Conservation (phyloP, 108 stramenopile species). For the Hondaea fermentalgiana region DNA sequence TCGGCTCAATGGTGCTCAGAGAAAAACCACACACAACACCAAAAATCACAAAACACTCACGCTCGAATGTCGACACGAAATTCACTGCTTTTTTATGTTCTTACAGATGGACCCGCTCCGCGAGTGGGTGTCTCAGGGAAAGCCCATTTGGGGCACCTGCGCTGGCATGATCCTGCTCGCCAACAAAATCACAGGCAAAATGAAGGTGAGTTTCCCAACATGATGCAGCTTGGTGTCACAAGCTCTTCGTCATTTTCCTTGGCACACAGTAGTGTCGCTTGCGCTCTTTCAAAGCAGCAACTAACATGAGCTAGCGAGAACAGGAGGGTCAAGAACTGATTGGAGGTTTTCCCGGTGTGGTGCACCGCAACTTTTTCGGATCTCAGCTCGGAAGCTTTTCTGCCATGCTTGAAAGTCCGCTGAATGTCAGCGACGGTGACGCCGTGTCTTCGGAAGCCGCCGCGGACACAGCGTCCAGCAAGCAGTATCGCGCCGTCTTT, state of each 20-base stretch:
- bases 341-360: conserved; percentile 83
- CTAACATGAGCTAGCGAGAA: not conserved
- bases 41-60: too few species aligned
- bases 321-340: conserved; percentile 85
- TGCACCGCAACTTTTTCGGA: conserved; percentile 96
- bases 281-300: not conserved
- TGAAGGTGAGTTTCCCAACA: conserved; percentile 51
- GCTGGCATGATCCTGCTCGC: conserved; percentile 96
- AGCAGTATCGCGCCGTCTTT: conserved; percentile 54
- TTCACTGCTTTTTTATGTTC: too few species aligned
- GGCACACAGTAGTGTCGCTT: too few species aligned
- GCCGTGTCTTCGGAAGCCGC: not conserved
- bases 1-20: too few species aligned
- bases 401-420: conserved; percentile 34
- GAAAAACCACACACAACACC: too few species aligned
- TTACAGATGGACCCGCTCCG: conserved; percentile 57
- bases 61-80: too few species aligned
- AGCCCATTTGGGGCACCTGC: conserved; percentile 94
- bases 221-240: too few species aligned
- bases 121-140: conserved; percentile 51
- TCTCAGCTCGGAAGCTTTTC: conserved; percentile 87
- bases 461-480: not conserved
- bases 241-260: too few species aligned
- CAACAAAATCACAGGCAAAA: conserved; percentile 73
- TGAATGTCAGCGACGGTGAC: conserved; percentile 25